Percentiles rank a stretch among this genome's conserved stretches.
Evolutionary conservation across 345 rosid species (phyloP).

Genomic region (Brassica nigra): DNA sequence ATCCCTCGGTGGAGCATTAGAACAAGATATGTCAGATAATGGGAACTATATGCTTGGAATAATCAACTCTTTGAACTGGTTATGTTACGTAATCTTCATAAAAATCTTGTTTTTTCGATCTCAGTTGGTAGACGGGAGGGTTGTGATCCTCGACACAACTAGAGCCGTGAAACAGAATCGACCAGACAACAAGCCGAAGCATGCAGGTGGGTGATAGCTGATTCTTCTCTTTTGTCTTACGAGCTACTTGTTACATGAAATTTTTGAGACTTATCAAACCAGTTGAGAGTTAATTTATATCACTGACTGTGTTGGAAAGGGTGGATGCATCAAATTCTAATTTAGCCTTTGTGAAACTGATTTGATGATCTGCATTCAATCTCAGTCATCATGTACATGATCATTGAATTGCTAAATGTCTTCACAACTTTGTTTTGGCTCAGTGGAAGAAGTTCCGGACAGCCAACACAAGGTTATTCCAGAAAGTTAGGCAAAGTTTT

Average conservation of each 20-base stretch:
- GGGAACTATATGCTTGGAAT: not conserved
- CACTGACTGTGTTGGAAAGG: not conserved
- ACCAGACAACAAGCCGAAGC: slow-evolving; percentile 24
- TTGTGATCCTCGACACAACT: slow-evolving; percentile 47
- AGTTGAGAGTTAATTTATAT: not conserved
- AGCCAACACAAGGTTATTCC: not conserved
- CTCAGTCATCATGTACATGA: not conserved
- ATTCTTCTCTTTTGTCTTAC: slow-evolving; percentile 16
- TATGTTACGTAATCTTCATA: not conserved
- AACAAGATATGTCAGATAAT: not conserved
- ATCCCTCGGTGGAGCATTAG: not conserved
- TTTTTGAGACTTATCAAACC: not conserved
- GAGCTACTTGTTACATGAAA: slow-evolving; percentile 1
- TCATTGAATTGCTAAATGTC: not conserved
- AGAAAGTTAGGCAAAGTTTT: not conserved
- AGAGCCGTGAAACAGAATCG: slow-evolving; percentile 17
- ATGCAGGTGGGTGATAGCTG: slow-evolving; percentile 30
- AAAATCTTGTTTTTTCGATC: slow-evolving; percentile 15
- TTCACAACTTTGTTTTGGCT: slow-evolving; percentile 9
- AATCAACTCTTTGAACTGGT: not conserved
- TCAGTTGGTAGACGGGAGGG: slow-evolving; percentile 68
- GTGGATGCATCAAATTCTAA: not conserved
- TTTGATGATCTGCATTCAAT: not conserved
- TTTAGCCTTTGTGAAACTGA: not conserved
- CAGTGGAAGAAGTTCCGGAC: not conserved